Base-by-base conservation (phyloP, 129 eudicot species). In the Helichrysum umbraculigerum region DNA sequence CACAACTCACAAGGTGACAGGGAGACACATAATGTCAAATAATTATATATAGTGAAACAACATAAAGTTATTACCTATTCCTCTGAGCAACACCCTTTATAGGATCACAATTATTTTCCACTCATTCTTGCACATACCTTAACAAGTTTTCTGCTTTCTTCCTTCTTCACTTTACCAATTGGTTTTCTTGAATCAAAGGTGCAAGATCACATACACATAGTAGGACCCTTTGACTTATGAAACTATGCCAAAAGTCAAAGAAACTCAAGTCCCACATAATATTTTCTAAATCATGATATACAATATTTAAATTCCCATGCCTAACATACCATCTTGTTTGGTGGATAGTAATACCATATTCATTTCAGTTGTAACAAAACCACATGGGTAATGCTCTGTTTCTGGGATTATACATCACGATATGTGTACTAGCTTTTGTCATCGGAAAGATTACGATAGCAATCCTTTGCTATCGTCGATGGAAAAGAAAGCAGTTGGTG, bases 381-480 rank as follows among this genome's bases (percentile, higher is more conserved):
- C 1, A 68, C 32, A 87, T 92, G 96, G 80, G 83, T 19, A 83
- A 79, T 28, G 15, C 83, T 70, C 77, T 65, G 66, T 68, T 79
- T 34, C 75, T 84, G 37, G 82, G 91, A 52, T 57, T 94, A 54
- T 94, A 87, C 86, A 86, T 94, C 84, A 82, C 96, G 17, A 69
- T 94, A 39, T 81, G 90, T 66, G 79, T 87, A 51, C 58, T 94
- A 62, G 96, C 92, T 33, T 94, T 94, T 32, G 82, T 86, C 14
- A 73, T 79, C 78, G 84, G 91, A 25, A 94, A 94, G 91, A 87
- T 91, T 68, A 83, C 85, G 2, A 85, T 94, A 76, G 88, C 96
- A 37, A 71, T 87, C 80, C 88, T 94, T 25, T 76, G 90, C 73
- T 91, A 94, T 57, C 84, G 96, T 8, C 74, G 91, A 32, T 87